Evolutionary conservation across 768 basidiomycete genomes (phyloP), one percentile per base, ranked within the genome.

Genomic region (Termitomyces bulborhizus): DNA sequence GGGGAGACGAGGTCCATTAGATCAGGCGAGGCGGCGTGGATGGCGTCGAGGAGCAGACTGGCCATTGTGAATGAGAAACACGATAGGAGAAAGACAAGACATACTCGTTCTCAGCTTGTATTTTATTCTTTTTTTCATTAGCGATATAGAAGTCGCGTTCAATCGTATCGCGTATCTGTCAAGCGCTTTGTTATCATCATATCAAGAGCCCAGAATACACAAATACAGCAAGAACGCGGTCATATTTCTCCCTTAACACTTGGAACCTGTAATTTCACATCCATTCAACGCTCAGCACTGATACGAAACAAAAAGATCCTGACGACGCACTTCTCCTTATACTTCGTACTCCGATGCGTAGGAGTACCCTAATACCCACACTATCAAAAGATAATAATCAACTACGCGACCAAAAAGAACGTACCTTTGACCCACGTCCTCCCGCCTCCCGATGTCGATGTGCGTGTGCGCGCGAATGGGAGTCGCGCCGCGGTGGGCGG

Each of bases 31-130:
- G 64, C 43, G 24, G 55, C 15, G 58, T 61, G 47, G 4, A 74
- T 67, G 15, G 73, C 68, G 55, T 76, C 74, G 21, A 76, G 65
- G 18, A 76, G 66, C 15, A 75, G 68, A 45, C 73, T 76, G 51
- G 21, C 53, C 36, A 8, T 12, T 3, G 36, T 1, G 13, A 4
- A 13, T 12, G 2, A 15, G 36, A 6, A 6, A 13, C 3, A 4
- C 4, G 13, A 12, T 3, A 37, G 5, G 15, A 6, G 7, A 51
- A 36, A 27, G 40, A 26, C 51, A 24, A 11, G 18, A 65, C 76
- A 45, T 51, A 81, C 79, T 79, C 76, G 56, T 79, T 78, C 62
- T 81, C 79, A 2, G 73, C 75, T 54, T 79, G 75, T 3, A 81
- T 66, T 52, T 71, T 73, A 61, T 75, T 74, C 18, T 73, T 67